phyloP scores from a whole-genome alignment of 768 basidiomycete species.

The Neoboletus brunneissimus region DNA sequence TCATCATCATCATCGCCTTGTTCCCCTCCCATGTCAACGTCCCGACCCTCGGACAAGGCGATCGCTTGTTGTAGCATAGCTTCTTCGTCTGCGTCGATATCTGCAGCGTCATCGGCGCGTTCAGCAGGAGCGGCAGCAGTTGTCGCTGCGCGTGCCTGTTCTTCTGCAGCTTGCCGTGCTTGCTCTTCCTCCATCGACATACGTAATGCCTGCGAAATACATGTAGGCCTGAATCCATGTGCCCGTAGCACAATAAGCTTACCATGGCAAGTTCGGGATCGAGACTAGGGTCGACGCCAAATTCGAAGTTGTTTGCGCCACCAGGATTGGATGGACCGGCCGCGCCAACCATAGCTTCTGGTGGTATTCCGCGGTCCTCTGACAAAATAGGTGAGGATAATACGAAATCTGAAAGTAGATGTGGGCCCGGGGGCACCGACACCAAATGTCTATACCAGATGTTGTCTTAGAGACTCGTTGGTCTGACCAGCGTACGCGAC shows the following conservation, averaged over 20 bases:
- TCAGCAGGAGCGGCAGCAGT: conserved; percentile 23
- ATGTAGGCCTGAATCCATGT: not conserved
- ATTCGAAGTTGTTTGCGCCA: conserved; percentile 65
- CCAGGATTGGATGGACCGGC: conserved; percentile 49
- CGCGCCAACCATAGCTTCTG: conserved; percentile 50
- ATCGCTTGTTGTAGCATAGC: conserved; percentile 73
- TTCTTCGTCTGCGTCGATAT: conserved; percentile 74
- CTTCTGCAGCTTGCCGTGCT: conserved; percentile 61
- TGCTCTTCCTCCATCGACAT: conserved; percentile 97
- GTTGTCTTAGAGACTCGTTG: not conserved
- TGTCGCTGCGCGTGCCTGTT: conserved; percentile 31
- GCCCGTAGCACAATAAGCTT: conserved; percentile 18
- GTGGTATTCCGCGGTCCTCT: conserved; percentile 73
- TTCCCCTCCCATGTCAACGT: conserved; percentile 46
- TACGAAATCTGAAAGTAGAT: conserved; percentile 80
- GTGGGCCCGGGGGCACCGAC: conserved; percentile 70
- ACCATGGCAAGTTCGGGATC: conserved; percentile 98
- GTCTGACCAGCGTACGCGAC: not conserved
- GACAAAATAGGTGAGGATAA: conserved; percentile 80
- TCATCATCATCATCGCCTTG: conserved; percentile 70
- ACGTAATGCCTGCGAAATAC: conserved; percentile 76
- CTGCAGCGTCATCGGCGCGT: conserved; percentile 34
- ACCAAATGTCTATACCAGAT: conserved; percentile 66
- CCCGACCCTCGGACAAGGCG: conserved; percentile 63
- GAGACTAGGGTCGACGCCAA: conserved; percentile 90